These are phyloP conservation scores for Prunus armeniaca DNA, from an alignment of 306 rosid genomes.

Conservation along the genomic window DNA sequence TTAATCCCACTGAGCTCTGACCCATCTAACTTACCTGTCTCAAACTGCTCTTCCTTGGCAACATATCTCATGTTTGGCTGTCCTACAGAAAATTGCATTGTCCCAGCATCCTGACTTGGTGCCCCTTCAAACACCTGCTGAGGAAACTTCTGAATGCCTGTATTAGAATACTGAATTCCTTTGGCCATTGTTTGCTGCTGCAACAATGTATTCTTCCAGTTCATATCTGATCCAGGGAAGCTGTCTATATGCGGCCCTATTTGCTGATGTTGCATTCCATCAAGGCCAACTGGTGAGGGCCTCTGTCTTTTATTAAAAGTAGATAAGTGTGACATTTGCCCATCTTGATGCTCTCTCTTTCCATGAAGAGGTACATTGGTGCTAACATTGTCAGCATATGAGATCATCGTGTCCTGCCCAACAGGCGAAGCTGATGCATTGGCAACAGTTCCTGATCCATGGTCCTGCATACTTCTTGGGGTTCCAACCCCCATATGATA, in stretches of 20 bases:
- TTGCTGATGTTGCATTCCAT: slow-evolving; percentile 66
- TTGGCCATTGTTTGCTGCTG: slow-evolving; percentile 67
- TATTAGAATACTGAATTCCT: slow-evolving; percentile 56
- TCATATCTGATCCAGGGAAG: slow-evolving; percentile 69
- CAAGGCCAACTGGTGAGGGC: slow-evolving; percentile 50
- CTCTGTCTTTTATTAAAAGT: slow-evolving; percentile 63
- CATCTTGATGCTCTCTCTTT: slow-evolving; percentile 81
- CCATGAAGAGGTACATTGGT: slow-evolving; percentile 49
- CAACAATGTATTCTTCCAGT: slow-evolving; percentile 70
- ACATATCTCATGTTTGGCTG: slow-evolving; percentile 57
- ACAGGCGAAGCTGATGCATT: slow-evolving; percentile 57
- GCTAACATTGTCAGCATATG: slow-evolving; percentile 58
- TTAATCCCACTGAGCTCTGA: slow-evolving; percentile 58
- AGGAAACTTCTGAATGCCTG: slow-evolving; percentile 65
- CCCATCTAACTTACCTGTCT: slow-evolving; percentile 63
- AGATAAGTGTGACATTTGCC: slow-evolving; percentile 67
- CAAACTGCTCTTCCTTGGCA: slow-evolving; percentile 87
- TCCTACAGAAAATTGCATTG: slow-evolving; percentile 53
- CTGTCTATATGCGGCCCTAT: slow-evolving; percentile 49
- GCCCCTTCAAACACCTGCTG: slow-evolving; percentile 73
- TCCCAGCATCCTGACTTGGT: slow-evolving; percentile 58
- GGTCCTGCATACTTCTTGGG: slow-evolving; percentile 70
- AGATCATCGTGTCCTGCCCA: slow-evolving; percentile 60
- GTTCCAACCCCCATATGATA: slow-evolving; percentile 64
- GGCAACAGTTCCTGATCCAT: slow-evolving; percentile 48